Base-by-base conservation (phyloP, 2,329 filamentous ascomycete species). In the Diaporthe amygdali region DNA sequence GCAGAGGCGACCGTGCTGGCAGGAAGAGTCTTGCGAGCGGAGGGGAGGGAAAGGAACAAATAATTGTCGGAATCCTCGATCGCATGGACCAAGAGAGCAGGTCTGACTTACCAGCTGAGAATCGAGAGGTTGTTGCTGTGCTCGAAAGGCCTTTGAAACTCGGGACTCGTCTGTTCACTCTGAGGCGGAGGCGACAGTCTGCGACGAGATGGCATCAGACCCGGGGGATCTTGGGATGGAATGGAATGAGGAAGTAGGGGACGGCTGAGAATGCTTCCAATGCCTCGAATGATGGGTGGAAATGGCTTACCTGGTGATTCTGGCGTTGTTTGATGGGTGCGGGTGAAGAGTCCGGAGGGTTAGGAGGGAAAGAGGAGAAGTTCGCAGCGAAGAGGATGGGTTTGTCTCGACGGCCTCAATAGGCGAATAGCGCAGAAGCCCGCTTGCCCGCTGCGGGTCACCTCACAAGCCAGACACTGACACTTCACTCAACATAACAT, bases 101-200 rank as follows among this genome's bases (percentile, higher is more conserved):
- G 71, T 74, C 75, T 73, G 73, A 82, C 83, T 82, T 79, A 85
- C 83, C 75, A 76, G 74, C 77, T 75, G 72, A 75, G 72, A 75
- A 71, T 74, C 75, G 72, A 70, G 78, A 79, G 77, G 79, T 76
- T 76, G 78, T 77, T 79, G 80, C 74, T 74, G 77, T 71, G 78
- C 73, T 68, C 68, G 46, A 68, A 73, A 72, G 74, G 71, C 74
- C 73, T 72, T 77, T 77, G 74, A 73, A 76, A 74, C 73, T 75
- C 71, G 73, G 68, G 71, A 49, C 59, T 67, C 63, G 68, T 68
- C 70, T 72, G 72, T 75, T 74, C 74, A 77, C 74, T 75, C 25
- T 76, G 71, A 69, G 75, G 66, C 66, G 68, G 70, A 49, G 74
- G 32, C 27, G 51, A 49, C 59, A 66, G 74, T 68, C 75, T 77